Evolutionary conservation across 2,329 filamentous ascomycete genomes (phyloP).

Genomic region (Sarocladiaceae sp.): DNA sequence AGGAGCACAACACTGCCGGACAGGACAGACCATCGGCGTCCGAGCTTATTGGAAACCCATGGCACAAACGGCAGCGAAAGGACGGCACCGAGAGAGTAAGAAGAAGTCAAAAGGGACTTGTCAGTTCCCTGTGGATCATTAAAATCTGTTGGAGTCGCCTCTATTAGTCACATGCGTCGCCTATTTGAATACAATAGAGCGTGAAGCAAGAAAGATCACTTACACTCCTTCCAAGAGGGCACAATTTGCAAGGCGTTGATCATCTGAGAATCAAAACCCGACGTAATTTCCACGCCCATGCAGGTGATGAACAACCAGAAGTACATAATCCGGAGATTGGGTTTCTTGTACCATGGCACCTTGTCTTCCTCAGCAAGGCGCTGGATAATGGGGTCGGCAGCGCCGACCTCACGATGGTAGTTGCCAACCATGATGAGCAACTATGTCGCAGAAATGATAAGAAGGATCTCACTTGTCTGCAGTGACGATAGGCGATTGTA

Average conservation of each 20-base stretch:
- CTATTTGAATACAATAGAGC: neutral
- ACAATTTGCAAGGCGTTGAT: slow-evolving; percentile 40
- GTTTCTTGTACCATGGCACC: slow-evolving; percentile 53
- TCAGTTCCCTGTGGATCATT: slow-evolving; percentile 7
- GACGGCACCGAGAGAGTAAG: slow-evolving; percentile 57
- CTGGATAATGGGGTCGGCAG: slow-evolving; percentile 12
- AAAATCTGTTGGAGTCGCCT: neutral
- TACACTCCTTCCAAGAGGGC: slow-evolving; percentile 29
- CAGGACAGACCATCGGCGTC: slow-evolving; percentile 20
- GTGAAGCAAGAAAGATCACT: slow-evolving; percentile 13
- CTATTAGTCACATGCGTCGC: too few species aligned
- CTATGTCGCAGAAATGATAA: neutral
- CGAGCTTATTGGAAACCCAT: slow-evolving; percentile 48
- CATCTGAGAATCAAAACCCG: slow-evolving; percentile 41
- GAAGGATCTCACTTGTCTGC: too few species aligned
- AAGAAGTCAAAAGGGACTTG: slow-evolving; percentile 37
- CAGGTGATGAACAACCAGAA: slow-evolving; percentile 47
- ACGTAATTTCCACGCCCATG: slow-evolving; percentile 49
- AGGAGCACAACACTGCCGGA: slow-evolving; percentile 37
- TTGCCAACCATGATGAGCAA: neutral
- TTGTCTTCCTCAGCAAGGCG: slow-evolving; percentile 28
- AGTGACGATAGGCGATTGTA: neutral
- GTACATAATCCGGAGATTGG: slow-evolving; percentile 53
- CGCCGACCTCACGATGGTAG: slow-evolving; percentile 7
- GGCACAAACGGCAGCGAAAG: slow-evolving; percentile 54